Percentiles rank a stretch among this genome's conserved stretches.
phyloP scores from a whole-genome alignment of 1,284 basidiomycete genomes.

The Polyporus tsugae region DNA sequence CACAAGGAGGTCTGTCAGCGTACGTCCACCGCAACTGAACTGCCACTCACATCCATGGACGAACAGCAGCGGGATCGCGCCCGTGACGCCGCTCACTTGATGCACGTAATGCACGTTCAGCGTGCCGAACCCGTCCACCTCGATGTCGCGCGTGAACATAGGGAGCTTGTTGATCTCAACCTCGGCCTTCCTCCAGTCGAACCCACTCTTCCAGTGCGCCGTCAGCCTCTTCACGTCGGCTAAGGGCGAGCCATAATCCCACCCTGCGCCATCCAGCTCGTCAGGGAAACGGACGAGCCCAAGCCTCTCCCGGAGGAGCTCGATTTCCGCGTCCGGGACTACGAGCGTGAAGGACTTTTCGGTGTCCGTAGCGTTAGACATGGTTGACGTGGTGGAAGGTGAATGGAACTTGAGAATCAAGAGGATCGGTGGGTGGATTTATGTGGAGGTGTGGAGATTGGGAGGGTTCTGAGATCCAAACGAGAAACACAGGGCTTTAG shows the following conservation, averaged over 20 bases:
- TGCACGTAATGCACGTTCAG: slow-evolving; percentile 54
- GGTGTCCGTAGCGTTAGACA: slow-evolving; percentile 12
- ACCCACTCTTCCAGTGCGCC: slow-evolving; percentile 47
- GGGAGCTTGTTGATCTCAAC: slow-evolving; percentile 38
- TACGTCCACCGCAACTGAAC: background rate
- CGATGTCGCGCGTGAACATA: slow-evolving; percentile 50
- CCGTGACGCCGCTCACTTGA: slow-evolving; percentile 40
- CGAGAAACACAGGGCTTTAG: background rate
- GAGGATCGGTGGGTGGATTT: background rate
- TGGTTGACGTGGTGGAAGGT: background rate
- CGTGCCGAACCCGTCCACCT: slow-evolving; percentile 44
- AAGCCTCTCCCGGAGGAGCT: slow-evolving; percentile 19
- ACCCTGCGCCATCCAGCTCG: slow-evolving; percentile 46
- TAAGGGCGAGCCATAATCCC: slow-evolving; percentile 27
- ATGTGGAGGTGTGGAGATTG: background rate
- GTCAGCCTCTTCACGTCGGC: slow-evolving; percentile 48
- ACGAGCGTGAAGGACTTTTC: slow-evolving; percentile 36
- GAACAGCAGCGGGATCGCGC: slow-evolving; percentile 53
- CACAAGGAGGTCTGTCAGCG: background rate
- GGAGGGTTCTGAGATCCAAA: background rate
- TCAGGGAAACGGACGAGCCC: slow-evolving; percentile 44
- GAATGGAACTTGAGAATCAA: background rate
- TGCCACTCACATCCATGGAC: slow-evolving; percentile 51
- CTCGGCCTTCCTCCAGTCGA: slow-evolving; percentile 51
- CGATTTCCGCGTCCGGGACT: slow-evolving; percentile 19